A percentile compares a stretch with the other conserved stretches of the same genome.
These are phyloP conservation scores for Mycena latifolia DNA, from an alignment of 768 basidiomycete genomes.

Conservation along the genomic window DNA sequence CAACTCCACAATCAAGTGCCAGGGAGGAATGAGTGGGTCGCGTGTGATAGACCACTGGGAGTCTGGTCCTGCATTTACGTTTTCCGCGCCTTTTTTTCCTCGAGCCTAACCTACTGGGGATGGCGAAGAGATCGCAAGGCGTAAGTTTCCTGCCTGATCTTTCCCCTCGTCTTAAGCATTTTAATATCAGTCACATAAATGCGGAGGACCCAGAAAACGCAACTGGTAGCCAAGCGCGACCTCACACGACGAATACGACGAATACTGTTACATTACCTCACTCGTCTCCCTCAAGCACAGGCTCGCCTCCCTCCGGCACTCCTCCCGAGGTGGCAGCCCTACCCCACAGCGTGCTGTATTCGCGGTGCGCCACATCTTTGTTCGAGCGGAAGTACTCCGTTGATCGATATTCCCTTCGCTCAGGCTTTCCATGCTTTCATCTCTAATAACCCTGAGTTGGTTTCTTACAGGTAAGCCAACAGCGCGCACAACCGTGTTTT, in stretches of 20 bases:
- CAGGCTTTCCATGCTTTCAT: constrained; percentile 56
- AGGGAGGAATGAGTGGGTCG: constrained; percentile 59
- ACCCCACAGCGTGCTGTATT: constrained; percentile 49
- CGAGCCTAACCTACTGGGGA: constrained; percentile 62
- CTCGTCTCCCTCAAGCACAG: constrained; percentile 1
- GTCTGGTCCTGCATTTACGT: constrained; percentile 71
- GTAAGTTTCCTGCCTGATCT: constrained; percentile 35
- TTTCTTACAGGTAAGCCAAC: constrained; percentile 63
- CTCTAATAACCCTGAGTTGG: constrained; percentile 83
- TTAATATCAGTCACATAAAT: constrained; percentile 24
- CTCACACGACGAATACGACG: neutral
- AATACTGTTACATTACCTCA: neutral
- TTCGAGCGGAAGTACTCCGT: constrained; percentile 42
- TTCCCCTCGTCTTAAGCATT: constrained; percentile 3
- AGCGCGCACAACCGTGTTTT: neutral
- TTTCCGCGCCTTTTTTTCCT: constrained; percentile 57
- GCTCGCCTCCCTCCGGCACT: neutral
- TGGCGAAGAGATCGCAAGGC: constrained; percentile 50
- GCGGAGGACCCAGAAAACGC: constrained; percentile 24
- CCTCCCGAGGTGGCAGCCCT: constrained; percentile 38
- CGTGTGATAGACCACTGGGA: constrained; percentile 67
- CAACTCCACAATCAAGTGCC: constrained; percentile 24
- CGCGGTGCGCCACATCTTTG: constrained; percentile 50
- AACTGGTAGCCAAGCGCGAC: neutral
- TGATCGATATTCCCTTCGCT: neutral